These are phyloP conservation scores for Inga oerstediana DNA, from an alignment of 306 rosid species.

Conservation along the genomic window DNA sequence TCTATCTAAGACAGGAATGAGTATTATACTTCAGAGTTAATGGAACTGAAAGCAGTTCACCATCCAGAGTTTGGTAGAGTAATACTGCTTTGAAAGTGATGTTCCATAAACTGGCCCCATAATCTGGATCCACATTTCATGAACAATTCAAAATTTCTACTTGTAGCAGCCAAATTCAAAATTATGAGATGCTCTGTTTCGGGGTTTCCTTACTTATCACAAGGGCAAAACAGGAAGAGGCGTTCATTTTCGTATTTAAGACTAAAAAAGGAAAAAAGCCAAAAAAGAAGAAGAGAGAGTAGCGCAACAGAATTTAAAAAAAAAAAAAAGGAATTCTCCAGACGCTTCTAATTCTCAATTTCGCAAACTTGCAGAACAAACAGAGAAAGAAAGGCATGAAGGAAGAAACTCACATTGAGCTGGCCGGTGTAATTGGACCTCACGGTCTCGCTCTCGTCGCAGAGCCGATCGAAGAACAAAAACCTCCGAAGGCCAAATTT, in stretches of 20 bases:
- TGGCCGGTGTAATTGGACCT: conserved; percentile 65
- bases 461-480: conserved; percentile 81
- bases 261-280: background rate
- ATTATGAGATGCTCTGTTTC: background rate
- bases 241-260: background rate
- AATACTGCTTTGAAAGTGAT: background rate
- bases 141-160: background rate
- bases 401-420: conserved; percentile 58
- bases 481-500: conserved; percentile 70
- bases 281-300: background rate
- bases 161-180: background rate
- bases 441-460: conserved; percentile 79
- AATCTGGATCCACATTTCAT: background rate
- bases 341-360: conserved; percentile 7
- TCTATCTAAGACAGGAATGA: too few species aligned
- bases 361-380: background rate
- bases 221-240: background rate
- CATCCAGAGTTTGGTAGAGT: background rate
- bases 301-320: background rate
- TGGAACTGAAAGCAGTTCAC: background rate
- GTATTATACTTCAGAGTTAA: background rate
- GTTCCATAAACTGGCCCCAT: background rate
- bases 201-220: background rate
- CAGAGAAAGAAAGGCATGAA: background rate
- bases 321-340: background rate